Evolutionary conservation across 352 stramenopile species (phyloP).

Genomic region (Phytophthora cryptogea): DNA sequence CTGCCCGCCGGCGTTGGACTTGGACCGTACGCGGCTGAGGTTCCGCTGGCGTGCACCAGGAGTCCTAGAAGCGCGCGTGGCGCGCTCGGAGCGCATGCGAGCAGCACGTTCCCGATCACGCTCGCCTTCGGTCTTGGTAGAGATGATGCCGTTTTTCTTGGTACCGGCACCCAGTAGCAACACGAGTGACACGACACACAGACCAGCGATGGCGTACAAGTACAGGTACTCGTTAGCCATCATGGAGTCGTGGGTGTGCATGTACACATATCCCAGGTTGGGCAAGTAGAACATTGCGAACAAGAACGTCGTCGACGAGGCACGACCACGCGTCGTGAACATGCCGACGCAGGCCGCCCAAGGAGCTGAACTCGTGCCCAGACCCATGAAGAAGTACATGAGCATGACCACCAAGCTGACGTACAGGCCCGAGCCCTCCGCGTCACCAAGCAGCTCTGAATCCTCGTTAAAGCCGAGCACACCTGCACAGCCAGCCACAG

Average conservation of each 20-base stretch:
- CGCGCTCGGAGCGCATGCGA: slow-evolving; percentile 44
- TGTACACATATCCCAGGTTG: slow-evolving; percentile 59
- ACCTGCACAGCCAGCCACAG: slow-evolving; percentile 48
- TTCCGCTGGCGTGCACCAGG: slow-evolving; percentile 57
- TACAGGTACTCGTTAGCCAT: slow-evolving; percentile 56
- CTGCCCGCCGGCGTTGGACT: slow-evolving; percentile 45
- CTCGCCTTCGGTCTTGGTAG: slow-evolving; percentile 49
- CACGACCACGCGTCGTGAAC: slow-evolving; percentile 61
- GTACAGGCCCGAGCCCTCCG: slow-evolving; percentile 51
- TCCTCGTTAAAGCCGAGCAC: slow-evolving; percentile 68
- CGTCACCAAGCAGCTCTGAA: slow-evolving; percentile 44
- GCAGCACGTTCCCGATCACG: slow-evolving; percentile 46
- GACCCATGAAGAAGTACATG: slow-evolving; percentile 82
- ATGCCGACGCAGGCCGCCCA: slow-evolving; percentile 72
- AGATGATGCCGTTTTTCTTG: slow-evolving; percentile 69
- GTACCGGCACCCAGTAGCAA: slow-evolving; percentile 56
- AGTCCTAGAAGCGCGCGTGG: slow-evolving; percentile 45
- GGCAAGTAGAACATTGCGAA: slow-evolving; percentile 66
- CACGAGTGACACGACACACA: slow-evolving; percentile 47
- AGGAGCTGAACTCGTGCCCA: slow-evolving; percentile 59
- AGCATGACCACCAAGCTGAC: slow-evolving; percentile 61
- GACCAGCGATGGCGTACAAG: slow-evolving; percentile 53
- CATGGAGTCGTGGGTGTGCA: slow-evolving; percentile 47
- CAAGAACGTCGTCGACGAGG: slow-evolving; percentile 52
- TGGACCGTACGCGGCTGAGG: slow-evolving; percentile 59